Evolutionary conservation across 1,284 basidiomycete genomes (phyloP), one percentile per base, ranked within the genome.

Genomic region (Ceratobasidium sp.): DNA sequence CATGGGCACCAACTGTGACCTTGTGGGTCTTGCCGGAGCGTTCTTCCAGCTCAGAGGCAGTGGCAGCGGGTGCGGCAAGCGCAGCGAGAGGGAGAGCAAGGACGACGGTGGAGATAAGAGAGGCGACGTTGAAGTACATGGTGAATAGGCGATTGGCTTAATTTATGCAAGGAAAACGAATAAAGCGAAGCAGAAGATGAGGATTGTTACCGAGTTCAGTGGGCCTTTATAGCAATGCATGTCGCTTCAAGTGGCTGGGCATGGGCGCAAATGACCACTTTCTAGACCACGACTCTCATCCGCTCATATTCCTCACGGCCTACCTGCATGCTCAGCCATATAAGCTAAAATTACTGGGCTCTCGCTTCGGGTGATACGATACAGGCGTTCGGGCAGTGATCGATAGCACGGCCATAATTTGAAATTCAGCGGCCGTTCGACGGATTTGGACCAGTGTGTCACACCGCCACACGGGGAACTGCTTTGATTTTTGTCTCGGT

Each of bases 41-140:
- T 15, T 51, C 19, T n/a, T 51, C 69, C n/a, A 43, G 40, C 32
- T 49, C 40, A 22, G 43, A 34, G 6, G 25, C 51, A 6, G 40
- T 43, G 40, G 44, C 44, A 43, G 67, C 67, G 4, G 67, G 67
- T 19, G 67, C 67, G 8, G 67, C 52, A 25, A 57, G 32, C 9
- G 56, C 54, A 9, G 46, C 43, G 43, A 73, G 69, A 29, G 69
- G 69, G 46, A 73, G 69, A 51, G 44, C 69, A 11, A 73, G 69
- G 17, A 73, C 34, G 29, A 51, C 56, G 15, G 57, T n/a, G 11
- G 69, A 73, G 54, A 22, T 15, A 44, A 73, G 15, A 17, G 69
- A 73, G 46, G 69, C 69, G 19, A 73, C 0, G 69, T 49, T 62
- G 57, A 73, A 73, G 43, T 59, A 49, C 69, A 73, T 73, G 11